Evolutionary conservation across 129 eudicot species (phyloP), one percentile per base, ranked within the genome.

Genomic region (Chrysanthemum makinoi): DNA sequence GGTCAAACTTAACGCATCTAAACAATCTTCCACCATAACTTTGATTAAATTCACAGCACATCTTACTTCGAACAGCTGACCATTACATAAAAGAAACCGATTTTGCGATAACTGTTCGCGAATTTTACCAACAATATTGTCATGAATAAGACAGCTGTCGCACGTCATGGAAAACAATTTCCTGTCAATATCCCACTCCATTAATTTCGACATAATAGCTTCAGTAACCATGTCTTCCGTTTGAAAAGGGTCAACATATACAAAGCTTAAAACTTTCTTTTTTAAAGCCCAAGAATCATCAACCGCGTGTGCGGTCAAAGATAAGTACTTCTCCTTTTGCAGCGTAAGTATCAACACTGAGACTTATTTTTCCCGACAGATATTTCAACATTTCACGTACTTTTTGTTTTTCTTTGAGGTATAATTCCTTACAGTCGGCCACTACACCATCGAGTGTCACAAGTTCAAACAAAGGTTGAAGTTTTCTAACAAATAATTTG

Each of bases 101-200:
- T 87, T 89, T 83, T 93, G 92, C 7, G 84, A 87, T 51, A 93
- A 88, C n/a, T 77, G 88, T 51, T 89, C 98, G 68, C 95, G 80
- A 75, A 93, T 83, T 79, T 78, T 87, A 71, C 83, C 65, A 8
- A 85, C 84, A 63, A 87, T 82, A 56, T 75, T 79, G 50, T 87
- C 98, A 68, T 88, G 80, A 28, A 84, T 56, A n/a, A 78, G 74
- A 64, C 67, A 69, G 50, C 84, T 81, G 59, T 88, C 87, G 47
- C 89, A 82, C 5, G 98, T 93, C 87, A 93, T 65, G 4, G 96
- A 89, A 77, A 93, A 93, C 75, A 93, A 61, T 28, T 88, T 90
- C 60, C 96, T 83, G 59, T 93, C 98, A 33, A 93, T 88, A 69
- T 89, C 95, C 98, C 98, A 93, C 17, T 89, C 88, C 90, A 87